phyloP scores from a whole-genome alignment of 1,284 basidiomycete species.

The Waitea zeae region DNA sequence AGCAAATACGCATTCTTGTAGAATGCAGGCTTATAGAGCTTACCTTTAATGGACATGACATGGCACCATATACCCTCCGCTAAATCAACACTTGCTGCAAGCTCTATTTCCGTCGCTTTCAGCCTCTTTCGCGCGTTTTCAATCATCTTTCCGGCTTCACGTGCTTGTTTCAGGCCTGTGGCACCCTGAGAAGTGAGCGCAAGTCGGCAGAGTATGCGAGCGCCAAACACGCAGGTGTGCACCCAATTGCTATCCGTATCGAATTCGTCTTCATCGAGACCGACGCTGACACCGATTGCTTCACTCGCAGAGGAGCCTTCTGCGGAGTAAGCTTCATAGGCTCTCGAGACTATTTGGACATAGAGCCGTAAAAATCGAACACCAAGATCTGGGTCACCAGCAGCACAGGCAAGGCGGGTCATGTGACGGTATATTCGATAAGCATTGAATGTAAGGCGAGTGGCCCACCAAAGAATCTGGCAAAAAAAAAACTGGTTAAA shows the following conservation, averaged over 20 bases:
- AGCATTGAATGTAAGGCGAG: conserved; percentile 82
- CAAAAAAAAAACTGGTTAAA: too few relatives aligned
- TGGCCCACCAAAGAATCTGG: conserved; percentile 82
- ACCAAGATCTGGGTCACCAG: conserved; percentile 50
- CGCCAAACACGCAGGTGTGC: conserved; percentile 52
- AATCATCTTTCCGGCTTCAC: conserved; percentile 39
- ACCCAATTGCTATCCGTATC: conserved; percentile 58
- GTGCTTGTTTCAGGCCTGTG: conserved; percentile 25
- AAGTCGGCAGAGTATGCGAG: conserved; percentile 51
- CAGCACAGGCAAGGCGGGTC: conserved; percentile 48
- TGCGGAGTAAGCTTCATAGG: conserved; percentile 34
- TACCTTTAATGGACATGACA: conserved; percentile 45
- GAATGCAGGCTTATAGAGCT: conserved; percentile 4
- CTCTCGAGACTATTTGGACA: conserved; percentile 69
- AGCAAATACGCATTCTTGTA: not conserved
- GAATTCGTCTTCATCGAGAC: conserved; percentile 18
- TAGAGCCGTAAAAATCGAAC: conserved; percentile 68
- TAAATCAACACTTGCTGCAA: conserved; percentile 37
- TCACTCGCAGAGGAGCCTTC: conserved; percentile 9
- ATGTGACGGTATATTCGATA: conserved; percentile 73
- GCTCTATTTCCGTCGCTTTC: conserved; percentile 9
- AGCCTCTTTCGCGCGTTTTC: conserved; percentile 28
- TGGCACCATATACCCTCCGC: conserved; percentile 53
- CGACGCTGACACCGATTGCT: conserved; percentile 5
- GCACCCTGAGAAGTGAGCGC: conserved; percentile 22